Base-by-base conservation (phyloP, 106 monocot genomes). In the Allium sativum region DNA sequence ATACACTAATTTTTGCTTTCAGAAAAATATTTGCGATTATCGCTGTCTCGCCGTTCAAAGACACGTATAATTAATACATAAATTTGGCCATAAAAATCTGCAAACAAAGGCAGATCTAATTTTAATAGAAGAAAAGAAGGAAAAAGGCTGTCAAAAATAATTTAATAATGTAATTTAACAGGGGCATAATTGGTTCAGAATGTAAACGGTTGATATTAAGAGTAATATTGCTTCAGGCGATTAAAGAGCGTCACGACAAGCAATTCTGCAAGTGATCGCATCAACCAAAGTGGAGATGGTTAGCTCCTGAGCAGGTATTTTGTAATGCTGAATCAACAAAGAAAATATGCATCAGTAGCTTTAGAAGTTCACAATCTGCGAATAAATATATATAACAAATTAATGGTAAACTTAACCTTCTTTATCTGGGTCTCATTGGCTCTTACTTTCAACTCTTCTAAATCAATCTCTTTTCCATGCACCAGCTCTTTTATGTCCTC, bases 161-260 rank as follows among this genome's bases (percentile, higher is more conserved):
- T 31, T 31, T 31, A 31, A 5, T 3, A 31, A 31, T 5, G 31
- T 3, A 31, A 31, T 31, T 1, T 31, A 31, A 31, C 31, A 31
- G 31, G 5, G 31, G 31, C 31, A 31, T 31, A 31, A 31, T 31
- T 31, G 31, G 31, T 31, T 31, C 5, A 5, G 31, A 31, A 31
- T 5, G 31, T 31, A 2, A 31, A 31, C 31, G 0, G 31, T 31
- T 2, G 31, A 31, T 31, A 5, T 1, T 31, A 31, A 31, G 31
- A 31, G 5, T 31, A 31, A 31, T 31, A 31, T 31, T 31, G 31
- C 31, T 31, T 31, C 31, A 31, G 31, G 31, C 5, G 31, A 0
- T 84, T 68, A 96, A n/a, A 87, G 67, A 40, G 95, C 90, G 78
- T 96, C 95, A 71, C 84, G 81, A 13, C 81, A 83, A 55, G 90